Evolutionary conservation across 768 basidiomycete genomes (phyloP).

Genomic region (Rhizopogon vinicolor): DNA sequence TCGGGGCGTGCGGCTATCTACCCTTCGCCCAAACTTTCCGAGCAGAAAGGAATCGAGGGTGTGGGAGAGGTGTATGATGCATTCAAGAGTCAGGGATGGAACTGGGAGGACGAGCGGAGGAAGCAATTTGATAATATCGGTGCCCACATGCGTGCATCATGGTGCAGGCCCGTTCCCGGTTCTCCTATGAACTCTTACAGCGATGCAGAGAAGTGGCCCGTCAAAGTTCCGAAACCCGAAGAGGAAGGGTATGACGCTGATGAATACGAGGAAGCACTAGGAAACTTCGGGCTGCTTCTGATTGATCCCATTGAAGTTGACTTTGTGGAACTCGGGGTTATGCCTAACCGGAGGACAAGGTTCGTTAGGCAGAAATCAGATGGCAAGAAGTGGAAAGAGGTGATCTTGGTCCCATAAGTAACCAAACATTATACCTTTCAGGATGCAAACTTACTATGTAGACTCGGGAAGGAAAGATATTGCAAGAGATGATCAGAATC

Average conservation of each 20-base stretch:
- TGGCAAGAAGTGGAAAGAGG: slow-evolving; percentile 50
- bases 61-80: slow-evolving; percentile 24
- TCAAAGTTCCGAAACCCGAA: slow-evolving; percentile 42
- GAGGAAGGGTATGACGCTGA: slow-evolving; percentile 41
- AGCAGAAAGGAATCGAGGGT: slow-evolving; percentile 11
- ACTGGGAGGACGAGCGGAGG: slow-evolving; percentile 63
- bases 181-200: slow-evolving; percentile 45
- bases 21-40: slow-evolving; percentile 6
- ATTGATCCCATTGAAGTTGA: slow-evolving; percentile 72
- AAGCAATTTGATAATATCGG: slow-evolving; percentile 57
- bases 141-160: slow-evolving; percentile 62
- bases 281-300: slow-evolving; percentile 67
- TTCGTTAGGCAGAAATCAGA: slow-evolving; percentile 40
- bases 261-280: slow-evolving; percentile 49
- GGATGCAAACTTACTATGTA: too few relatives aligned
- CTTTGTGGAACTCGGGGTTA: slow-evolving; percentile 52
- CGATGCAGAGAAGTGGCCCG: slow-evolving; percentile 61
- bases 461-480: background rate
- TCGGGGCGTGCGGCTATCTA: slow-evolving; percentile 52
- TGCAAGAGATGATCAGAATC: background rate
- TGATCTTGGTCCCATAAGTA: slow-evolving; percentile 55
- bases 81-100: slow-evolving; percentile 31
- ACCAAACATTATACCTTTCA: background rate
- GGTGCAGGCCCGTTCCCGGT: slow-evolving; percentile 69
- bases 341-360: slow-evolving; percentile 54